Base-by-base conservation (phyloP, 2,329 filamentous ascomycete species). In the Epichloe bromicola region DNA sequence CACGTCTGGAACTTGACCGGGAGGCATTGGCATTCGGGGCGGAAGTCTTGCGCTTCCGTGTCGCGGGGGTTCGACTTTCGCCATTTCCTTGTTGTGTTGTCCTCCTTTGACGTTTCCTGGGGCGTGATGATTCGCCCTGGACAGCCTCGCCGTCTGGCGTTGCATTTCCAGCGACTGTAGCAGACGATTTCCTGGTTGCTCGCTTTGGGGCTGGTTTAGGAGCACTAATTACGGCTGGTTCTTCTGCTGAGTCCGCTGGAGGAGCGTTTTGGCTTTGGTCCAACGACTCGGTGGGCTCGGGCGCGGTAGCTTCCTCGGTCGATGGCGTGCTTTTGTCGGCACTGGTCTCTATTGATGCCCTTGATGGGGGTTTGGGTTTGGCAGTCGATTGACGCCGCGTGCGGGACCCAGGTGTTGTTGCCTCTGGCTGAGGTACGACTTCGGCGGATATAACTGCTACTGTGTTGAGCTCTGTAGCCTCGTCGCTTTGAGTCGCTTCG, bases 31-130 rank as follows among this genome's bases (percentile, higher is more conserved):
- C 51, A 39, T 57, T 61, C 41, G 60, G 48, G 1, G 56, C 47
- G 26, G 55, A 57, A 2, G 61, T 53, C 45, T 60, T 64, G 7
- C 62, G 63, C 37, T 66, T 65, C 26, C 58, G 58, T 19, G 58
- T 56, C 34, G 51, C 58, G 52, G 53, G 58, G 49, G 53, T 53
- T 53, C 55, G 37, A 12, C 51, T 48, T 5, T 56, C 55, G 20
- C 51, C 51, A 15, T 34, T 19, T 14, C 50, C 56, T 23, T 60
- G 60, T 49, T 55, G 58, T n/a, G 55, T 40, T n/a, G 64, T 45
- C 48, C 65, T 65, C 34, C 61, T 59, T 52, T 62, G 64, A 11
- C 65, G 63, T 51, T 68, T 67, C 53, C 58, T 64, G 4, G 65
- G 62, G 37, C 54, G 55, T 15, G 50, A 36, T 19, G 46, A 19